Percentiles rank a stretch among this genome's conserved stretches.
Evolutionary conservation across 345 rosid genomes (phyloP).

Genomic region (Salix brachista): DNA sequence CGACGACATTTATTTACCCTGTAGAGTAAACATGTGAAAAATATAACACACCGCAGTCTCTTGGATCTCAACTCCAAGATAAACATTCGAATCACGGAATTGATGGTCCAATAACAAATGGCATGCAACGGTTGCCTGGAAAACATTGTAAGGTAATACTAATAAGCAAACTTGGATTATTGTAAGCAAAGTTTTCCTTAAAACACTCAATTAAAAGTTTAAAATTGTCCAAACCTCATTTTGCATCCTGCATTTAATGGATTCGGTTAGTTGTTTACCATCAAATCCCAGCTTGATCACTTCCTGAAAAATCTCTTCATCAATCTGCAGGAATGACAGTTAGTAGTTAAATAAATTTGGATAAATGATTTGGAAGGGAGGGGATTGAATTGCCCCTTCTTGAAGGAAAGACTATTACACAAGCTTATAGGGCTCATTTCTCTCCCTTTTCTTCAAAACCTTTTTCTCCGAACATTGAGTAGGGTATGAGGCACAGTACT

Average conservation of each 20-base stretch:
- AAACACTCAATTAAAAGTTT: neutral
- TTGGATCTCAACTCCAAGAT: conserved; percentile 75
- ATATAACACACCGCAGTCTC: conserved; percentile 50
- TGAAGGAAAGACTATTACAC: no score
- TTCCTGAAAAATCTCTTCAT: conserved; percentile 70
- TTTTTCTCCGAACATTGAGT: no score
- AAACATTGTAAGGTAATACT: conserved; percentile 3
- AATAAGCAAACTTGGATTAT: neutral
- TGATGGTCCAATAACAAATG: conserved; percentile 54
- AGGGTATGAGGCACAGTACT: no score
- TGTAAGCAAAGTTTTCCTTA: neutral
- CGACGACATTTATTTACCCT: neutral
- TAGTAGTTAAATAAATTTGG: neutral
- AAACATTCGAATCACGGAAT: conserved; percentile 66
- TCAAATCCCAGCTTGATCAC: conserved; percentile 64
- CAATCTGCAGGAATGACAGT: conserved; percentile 47
- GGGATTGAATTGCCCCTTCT: no score
- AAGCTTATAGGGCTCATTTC: no score
- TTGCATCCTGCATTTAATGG: conserved; percentile 60
- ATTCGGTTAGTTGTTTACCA: conserved; percentile 56
- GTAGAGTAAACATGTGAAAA: neutral
- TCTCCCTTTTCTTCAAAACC: no score
- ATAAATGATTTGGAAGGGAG: no score
- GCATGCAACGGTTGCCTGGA: conserved; percentile 52
- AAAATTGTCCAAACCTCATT: conserved; percentile 52